Percentiles rank a stretch among this genome's conserved stretches.
phyloP scores from a whole-genome alignment of 1,284 basidiomycete genomes.

The Cryptococcus sp. region DNA sequence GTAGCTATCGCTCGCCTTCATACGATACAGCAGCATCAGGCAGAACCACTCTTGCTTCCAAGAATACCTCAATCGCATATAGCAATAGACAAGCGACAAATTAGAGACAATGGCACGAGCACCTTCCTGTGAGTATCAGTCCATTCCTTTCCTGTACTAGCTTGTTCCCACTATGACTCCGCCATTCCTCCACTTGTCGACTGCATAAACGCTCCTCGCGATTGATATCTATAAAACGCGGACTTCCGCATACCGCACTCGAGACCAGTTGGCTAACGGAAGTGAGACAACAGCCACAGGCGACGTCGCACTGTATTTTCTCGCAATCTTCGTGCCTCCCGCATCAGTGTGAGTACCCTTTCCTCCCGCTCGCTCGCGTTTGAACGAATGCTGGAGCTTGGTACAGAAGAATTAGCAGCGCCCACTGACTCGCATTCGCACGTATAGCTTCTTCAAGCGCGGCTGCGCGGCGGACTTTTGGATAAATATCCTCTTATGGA shows the following conservation, averaged over 20 bases:
- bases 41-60: not conserved
- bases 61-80: not conserved
- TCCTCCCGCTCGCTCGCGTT: not conserved
- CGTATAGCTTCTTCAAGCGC: slow-evolving; percentile 20
- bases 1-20: too few species aligned
- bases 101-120: slow-evolving; percentile 17
- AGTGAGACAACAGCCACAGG: slow-evolving; percentile 6
- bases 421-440: too few species aligned
- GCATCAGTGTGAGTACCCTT: slow-evolving; percentile 13
- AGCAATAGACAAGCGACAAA: not conserved
- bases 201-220: too few species aligned
- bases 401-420: too few species aligned
- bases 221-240: too few species aligned
- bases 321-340: slow-evolving; percentile 32
- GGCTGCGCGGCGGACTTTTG: slow-evolving; percentile 19
- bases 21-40: not conserved
- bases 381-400: not conserved
- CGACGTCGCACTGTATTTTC: slow-evolving; percentile 31
- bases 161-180: too few species aligned
- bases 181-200: too few species aligned
- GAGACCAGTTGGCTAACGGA: too few species aligned
- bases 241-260: too few species aligned
- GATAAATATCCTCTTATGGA: slow-evolving; percentile 29
- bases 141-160: not conserved
- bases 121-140: slow-evolving; percentile 20